Percentiles rank a stretch among this genome's conserved stretches.
Conservation (phyloP, 208 protist genomes). For the Wallacemonas sp. region DNA sequence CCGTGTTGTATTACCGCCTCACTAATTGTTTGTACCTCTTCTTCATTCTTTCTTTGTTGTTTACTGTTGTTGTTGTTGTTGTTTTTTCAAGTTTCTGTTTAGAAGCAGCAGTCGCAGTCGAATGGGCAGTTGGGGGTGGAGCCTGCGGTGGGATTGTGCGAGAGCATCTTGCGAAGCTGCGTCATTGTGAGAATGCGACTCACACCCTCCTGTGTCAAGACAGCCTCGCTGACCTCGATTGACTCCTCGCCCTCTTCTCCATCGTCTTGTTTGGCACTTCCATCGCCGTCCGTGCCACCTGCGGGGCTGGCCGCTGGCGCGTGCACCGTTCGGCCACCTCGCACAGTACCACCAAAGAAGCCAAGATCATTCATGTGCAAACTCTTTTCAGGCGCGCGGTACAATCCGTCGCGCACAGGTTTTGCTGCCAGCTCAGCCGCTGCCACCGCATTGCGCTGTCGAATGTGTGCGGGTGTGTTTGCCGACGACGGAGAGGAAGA, state of each 20-base stretch:
- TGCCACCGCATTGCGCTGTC: not conserved
- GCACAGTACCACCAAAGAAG: slow-evolving; percentile 67
- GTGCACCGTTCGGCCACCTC: slow-evolving; percentile 19
- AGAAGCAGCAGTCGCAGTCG: slow-evolving; percentile 92
- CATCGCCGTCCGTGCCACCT: not conserved
- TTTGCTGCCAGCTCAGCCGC: not conserved
- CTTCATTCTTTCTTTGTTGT: not conserved
- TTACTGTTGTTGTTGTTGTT: not conserved
- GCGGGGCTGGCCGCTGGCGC: not conserved
- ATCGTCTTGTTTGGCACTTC: slow-evolving; percentile 5
- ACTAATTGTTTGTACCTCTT: not conserved
- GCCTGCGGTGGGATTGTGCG: slow-evolving; percentile 64
- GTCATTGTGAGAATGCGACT: slow-evolving; percentile 75
- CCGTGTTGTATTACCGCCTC: not conserved
- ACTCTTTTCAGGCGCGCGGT: slow-evolving; percentile 70
- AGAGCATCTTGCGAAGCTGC: slow-evolving; percentile 81
- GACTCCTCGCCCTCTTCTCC: too few relatives aligned
- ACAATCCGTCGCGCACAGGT: slow-evolving; percentile 64
- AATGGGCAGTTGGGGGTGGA: slow-evolving; percentile 90
- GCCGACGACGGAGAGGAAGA: not conserved
- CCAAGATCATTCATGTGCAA: slow-evolving; percentile 74
- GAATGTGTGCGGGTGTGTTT: not conserved
- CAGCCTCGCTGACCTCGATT: slow-evolving; percentile 12
- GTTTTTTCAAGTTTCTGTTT: slow-evolving; percentile 7
- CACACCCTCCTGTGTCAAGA: slow-evolving; percentile 65